Percentiles rank a stretch among this genome's conserved stretches.
Conservation (phyloP, 139 green algal species). For the Helicosporidium sp. region DNA sequence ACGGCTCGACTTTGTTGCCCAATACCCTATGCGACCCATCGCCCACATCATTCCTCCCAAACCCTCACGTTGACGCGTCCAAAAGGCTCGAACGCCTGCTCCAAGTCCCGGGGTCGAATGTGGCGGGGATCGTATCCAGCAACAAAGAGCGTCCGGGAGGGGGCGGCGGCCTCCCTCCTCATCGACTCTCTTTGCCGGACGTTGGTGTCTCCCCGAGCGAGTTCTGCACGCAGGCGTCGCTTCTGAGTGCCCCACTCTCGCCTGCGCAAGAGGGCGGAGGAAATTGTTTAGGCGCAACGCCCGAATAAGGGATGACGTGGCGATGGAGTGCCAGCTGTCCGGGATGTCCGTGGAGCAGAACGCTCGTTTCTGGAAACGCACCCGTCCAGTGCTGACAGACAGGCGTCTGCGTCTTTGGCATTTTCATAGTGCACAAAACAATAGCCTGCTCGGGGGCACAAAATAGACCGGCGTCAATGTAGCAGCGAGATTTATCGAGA, state of each 20-base stretch:
- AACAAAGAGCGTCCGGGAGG: constrained; percentile 62
- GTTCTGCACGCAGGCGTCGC: constrained; percentile 44
- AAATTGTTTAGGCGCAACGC: too few species aligned
- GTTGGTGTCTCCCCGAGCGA: constrained; percentile 40
- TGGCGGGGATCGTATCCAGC: constrained; percentile 43
- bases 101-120: constrained; percentile 40
- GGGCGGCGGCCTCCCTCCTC: constrained; percentile 16
- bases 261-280: constrained; percentile 13
- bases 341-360: too few species aligned
- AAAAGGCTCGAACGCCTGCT: constrained; percentile 39
- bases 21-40: too few species aligned
- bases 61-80: constrained; percentile 17
- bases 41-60: too few species aligned
- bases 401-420: constrained; percentile 34
- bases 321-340: too few species aligned
- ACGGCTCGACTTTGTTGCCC: too few species aligned
- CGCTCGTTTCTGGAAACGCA: too few species aligned
- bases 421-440: constrained; percentile 49
- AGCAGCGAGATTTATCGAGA: too few species aligned
- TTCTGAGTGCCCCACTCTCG: constrained; percentile 37
- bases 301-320: too few species aligned
- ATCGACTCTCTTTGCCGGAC: constrained; percentile 18
- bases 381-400: constrained; percentile 38
- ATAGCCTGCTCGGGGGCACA: too few species aligned
- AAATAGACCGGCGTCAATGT: too few species aligned